Percentiles rank a stretch among this genome's conserved stretches.
These are phyloP conservation scores for Penicillium sp. DNA, from an alignment of 2,329 filamentous ascomycete genomes.

Conservation along the genomic window DNA sequence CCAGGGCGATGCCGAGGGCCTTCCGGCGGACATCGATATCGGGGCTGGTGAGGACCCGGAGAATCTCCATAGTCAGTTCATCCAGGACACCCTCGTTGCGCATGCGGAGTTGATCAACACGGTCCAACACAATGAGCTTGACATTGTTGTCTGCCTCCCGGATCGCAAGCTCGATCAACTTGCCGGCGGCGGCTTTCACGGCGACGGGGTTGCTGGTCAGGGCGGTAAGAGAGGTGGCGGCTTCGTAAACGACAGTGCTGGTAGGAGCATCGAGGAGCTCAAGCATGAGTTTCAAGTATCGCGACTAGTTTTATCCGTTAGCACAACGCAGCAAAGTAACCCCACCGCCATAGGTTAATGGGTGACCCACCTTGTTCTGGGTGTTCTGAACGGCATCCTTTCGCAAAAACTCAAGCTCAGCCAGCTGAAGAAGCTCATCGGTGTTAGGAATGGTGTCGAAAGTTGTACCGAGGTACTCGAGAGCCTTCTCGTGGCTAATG, in stretches of 20 bases:
- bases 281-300: conserved; percentile 93
- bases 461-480: conserved; percentile 83
- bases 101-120: conserved; percentile 83
- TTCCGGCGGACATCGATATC: conserved; percentile 96
- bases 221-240: conserved; percentile 90
- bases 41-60: conserved; percentile 91
- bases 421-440: conserved; percentile 90
- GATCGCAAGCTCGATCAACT: conserved; percentile 96
- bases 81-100: conserved; percentile 91
- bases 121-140: conserved; percentile 95
- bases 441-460: conserved; percentile 95
- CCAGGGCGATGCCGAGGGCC: conserved; percentile 84
- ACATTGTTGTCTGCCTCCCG: conserved; percentile 99
- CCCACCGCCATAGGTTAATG: neutral
- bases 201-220: conserved; percentile 96
- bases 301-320: conserved; percentile 63
- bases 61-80: conserved; percentile 94
- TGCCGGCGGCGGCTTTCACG: conserved; percentile 92
- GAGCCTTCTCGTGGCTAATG: conserved; percentile 91
- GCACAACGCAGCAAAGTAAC: conserved; percentile 19
- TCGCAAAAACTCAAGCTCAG: conserved; percentile 95
- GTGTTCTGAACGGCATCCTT: conserved; percentile 96
- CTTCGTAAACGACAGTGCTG: conserved; percentile 96
- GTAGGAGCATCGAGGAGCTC: conserved; percentile 91
- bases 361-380: conserved; percentile 78